These are phyloP conservation scores for Pseudisothecium myosuroides DNA, from an alignment of 225 moss, liverwort and hornwort genomes.

Conservation along the genomic window DNA sequence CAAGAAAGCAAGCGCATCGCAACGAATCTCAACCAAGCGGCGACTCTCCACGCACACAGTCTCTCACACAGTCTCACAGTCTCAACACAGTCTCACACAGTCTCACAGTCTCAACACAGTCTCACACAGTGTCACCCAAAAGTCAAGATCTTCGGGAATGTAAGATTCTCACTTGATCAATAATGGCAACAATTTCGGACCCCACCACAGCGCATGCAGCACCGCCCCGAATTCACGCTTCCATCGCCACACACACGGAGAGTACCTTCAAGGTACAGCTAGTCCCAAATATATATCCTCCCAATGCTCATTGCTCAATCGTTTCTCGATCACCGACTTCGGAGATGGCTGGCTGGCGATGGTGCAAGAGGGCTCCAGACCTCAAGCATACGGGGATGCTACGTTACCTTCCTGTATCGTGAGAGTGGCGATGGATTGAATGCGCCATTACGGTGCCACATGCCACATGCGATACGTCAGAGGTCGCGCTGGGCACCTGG, in stretches of 20 bases:
- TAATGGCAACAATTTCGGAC: not conserved
- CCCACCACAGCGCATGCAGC: not conserved
- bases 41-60: not conserved
- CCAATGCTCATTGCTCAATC: not conserved
- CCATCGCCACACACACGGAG: not conserved
- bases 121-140: not conserved
- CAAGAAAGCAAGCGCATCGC: too few species aligned
- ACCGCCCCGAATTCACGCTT: not conserved
- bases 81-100: not conserved
- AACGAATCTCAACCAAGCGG: not conserved
- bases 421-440: not conserved
- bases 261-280: not conserved
- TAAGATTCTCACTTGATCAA: not conserved
- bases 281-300: not conserved
- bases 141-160: not conserved
- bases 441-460: not conserved
- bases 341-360: not conserved
- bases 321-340: not conserved
- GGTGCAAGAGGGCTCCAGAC: not conserved
- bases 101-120: not conserved
- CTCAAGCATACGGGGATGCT: not conserved
- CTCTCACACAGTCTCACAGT: not conserved
- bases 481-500: not conserved
- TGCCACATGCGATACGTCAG: not conserved
- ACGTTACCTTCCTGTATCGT: too few species aligned